Evolutionary conservation across 1,284 basidiomycete species (phyloP), one percentile per base, ranked within the genome.

Genomic region (Malassezia yamatoensis): DNA sequence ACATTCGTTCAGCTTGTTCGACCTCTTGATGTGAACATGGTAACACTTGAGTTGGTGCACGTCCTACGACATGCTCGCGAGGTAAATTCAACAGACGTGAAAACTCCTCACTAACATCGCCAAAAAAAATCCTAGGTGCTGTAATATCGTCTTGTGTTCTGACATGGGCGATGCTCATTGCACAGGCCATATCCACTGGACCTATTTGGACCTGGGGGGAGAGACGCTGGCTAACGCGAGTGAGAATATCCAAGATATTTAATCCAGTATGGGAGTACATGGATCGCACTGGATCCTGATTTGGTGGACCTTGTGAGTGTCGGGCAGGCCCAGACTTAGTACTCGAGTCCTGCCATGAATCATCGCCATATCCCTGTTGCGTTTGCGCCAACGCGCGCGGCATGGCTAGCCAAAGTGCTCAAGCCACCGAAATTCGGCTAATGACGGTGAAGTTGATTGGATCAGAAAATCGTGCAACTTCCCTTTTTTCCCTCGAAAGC

Each of bases 111-210:
- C 38, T 49, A 4, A 40, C 0, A 90, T 96, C 58, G 96, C 79
- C 21, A 79, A 78, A 68, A 80, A 83, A 72, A 94, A 94, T 0
- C 79, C 80, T 21, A 87, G 87, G 11, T 84, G 86, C 55, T 87
- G 88, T 66, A 91, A 94, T 10, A 94, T 83, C 68, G 89, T 46
- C 79, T 79, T 68, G 96, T 90, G 63, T 82, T 82, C 47, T 85
- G 79, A 12, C 86, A 82, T 16, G 85, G 81, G 72, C 96, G 90
- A 96, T 86, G 61, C 87, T 81, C 74, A 96, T 96, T 9, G 87
- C 83, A 71, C 88, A 90, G 3, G 87, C 86, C 55, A 90, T 79
- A 75, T 96, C 91, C 36, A 96, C 87, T 0, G 91, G 88, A 9
- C 91, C 91, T 16, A 96, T 81, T 6, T 80, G 76, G 45, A 94